These are phyloP conservation scores for Graphilbum sp. DNA, from an alignment of 2,329 filamentous ascomycete genomes.

Conservation along the genomic window DNA sequence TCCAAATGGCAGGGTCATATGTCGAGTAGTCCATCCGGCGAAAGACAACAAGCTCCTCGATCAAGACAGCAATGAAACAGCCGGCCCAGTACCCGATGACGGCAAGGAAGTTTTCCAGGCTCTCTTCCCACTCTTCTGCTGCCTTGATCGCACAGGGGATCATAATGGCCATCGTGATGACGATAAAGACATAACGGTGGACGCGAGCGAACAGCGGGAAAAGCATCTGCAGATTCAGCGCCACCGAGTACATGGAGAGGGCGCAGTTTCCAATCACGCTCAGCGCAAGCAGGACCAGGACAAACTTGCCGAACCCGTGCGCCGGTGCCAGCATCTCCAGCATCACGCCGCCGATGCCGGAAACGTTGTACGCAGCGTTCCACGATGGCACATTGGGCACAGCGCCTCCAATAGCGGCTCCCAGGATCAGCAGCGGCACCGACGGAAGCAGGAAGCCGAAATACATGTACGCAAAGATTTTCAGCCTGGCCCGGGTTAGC, in stretches of 20 bases:
- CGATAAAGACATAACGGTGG: slow-evolving; percentile 39
- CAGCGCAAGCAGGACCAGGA: slow-evolving; percentile 28
- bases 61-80: slow-evolving; percentile 33
- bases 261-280: slow-evolving; percentile 27
- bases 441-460: slow-evolving; percentile 32
- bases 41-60: slow-evolving; percentile 31
- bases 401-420: slow-evolving; percentile 33
- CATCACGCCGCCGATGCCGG: slow-evolving; percentile 28
- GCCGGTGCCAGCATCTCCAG: slow-evolving; percentile 28
- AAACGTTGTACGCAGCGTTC: slow-evolving; percentile 22
- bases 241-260: slow-evolving; percentile 21
- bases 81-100: slow-evolving; percentile 44
- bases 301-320: slow-evolving; percentile 29
- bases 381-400: slow-evolving; percentile 26
- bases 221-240: slow-evolving; percentile 33
- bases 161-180: slow-evolving; percentile 40
- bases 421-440: slow-evolving; percentile 29
- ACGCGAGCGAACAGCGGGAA: slow-evolving; percentile 37
- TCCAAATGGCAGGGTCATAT: slow-evolving; percentile 32
- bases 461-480: slow-evolving; percentile 32
- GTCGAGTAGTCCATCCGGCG: slow-evolving; percentile 24
- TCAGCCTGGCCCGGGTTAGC: slow-evolving; percentile 13
- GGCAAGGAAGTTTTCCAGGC: slow-evolving; percentile 38
- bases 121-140: slow-evolving; percentile 38
- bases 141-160: slow-evolving; percentile 42